Conservation (phyloP, 331 rosid genomes). For the Pyrus hybrid region DNA sequence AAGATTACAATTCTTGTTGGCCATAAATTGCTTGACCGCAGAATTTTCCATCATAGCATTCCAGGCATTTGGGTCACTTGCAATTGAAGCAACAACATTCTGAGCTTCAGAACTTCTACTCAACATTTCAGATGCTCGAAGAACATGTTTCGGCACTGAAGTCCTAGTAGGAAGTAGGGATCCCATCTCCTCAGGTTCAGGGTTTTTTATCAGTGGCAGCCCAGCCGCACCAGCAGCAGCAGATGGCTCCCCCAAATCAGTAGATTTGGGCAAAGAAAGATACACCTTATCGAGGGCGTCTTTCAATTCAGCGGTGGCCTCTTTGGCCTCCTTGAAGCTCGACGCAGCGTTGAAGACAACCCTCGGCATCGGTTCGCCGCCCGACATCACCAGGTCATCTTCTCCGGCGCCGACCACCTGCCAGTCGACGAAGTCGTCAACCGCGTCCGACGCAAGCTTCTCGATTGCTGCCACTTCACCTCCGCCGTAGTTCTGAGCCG, state of each 20-base stretch:
- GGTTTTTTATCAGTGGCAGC: slow-evolving; percentile 9
- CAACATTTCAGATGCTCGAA: slow-evolving; percentile 57
- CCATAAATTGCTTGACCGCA: slow-evolving; percentile 35
- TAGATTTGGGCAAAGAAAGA: slow-evolving; percentile 37
- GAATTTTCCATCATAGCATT: slow-evolving; percentile 57
- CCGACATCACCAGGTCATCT: slow-evolving; percentile 31
- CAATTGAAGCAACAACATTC: slow-evolving; percentile 79
- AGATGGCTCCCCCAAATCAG: slow-evolving; percentile 15
- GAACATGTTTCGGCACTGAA: slow-evolving; percentile 42
- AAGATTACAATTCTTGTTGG: slow-evolving; percentile 31
- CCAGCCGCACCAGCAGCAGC: slow-evolving; percentile 20
- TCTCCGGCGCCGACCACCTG: slow-evolving; percentile 36
- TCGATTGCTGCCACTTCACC: slow-evolving; percentile 30
- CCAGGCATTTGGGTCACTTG: slow-evolving; percentile 61
- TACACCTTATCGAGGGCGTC: slow-evolving; percentile 60
- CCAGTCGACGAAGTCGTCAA: slow-evolving; percentile 43
- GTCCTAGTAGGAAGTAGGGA: slow-evolving; percentile 25
- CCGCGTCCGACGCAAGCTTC: slow-evolving; percentile 26
- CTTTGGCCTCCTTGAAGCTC: slow-evolving; percentile 49
- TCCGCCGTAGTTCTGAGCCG: slow-evolving; percentile 9
- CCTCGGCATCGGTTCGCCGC: slow-evolving; percentile 57
- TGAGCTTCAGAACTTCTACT: slow-evolving; percentile 55
- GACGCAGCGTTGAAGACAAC: slow-evolving; percentile 54
- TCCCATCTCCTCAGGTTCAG: slow-evolving; percentile 21
- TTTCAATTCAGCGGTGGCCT: slow-evolving; percentile 64